Percentiles rank a stretch among this genome's conserved stretches.
Conservation (phyloP, 2,329 filamentous ascomycete species). For the Thyridium curvatum region DNA sequence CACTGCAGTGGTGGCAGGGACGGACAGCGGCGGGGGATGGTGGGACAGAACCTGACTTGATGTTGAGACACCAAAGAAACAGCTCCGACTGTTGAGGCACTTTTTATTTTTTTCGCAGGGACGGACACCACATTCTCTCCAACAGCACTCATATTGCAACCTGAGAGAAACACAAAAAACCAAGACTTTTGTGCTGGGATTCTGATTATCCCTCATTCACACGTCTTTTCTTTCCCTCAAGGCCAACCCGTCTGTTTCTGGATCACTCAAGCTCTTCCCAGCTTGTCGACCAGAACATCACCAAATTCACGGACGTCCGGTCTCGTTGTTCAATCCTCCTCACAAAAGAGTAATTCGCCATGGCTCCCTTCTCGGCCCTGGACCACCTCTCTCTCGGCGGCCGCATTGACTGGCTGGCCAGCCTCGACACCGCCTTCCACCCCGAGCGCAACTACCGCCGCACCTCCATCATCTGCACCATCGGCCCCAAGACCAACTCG, state of each 20-base stretch:
- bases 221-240: too few species aligned
- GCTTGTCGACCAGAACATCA: slow-evolving; percentile 2
- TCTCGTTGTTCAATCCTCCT: neutral
- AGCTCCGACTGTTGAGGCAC: slow-evolving; percentile 6
- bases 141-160: too few species aligned
- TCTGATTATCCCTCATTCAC: too few species aligned
- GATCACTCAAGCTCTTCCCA: neutral
- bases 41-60: too few species aligned
- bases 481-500: slow-evolving; percentile 98
- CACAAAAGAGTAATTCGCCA: slow-evolving; percentile 23
- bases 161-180: neutral
- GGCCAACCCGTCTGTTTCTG: too few species aligned
- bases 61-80: neutral
- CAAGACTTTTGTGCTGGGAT: too few species aligned
- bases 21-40: too few species aligned
- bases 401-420: slow-evolving; percentile 59
- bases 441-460: slow-evolving; percentile 88
- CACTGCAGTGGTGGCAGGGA: too few species aligned
- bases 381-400: slow-evolving; percentile 79
- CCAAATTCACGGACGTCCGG: neutral
- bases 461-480: slow-evolving; percentile 98
- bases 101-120: slow-evolving; percentile 2
- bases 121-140: neutral
- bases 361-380: slow-evolving; percentile 64
- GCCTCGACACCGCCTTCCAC: slow-evolving; percentile 81